Evolutionary conservation across 2,329 filamentous ascomycete genomes (phyloP).

Genomic region (Beauveria pseudobassiana): DNA sequence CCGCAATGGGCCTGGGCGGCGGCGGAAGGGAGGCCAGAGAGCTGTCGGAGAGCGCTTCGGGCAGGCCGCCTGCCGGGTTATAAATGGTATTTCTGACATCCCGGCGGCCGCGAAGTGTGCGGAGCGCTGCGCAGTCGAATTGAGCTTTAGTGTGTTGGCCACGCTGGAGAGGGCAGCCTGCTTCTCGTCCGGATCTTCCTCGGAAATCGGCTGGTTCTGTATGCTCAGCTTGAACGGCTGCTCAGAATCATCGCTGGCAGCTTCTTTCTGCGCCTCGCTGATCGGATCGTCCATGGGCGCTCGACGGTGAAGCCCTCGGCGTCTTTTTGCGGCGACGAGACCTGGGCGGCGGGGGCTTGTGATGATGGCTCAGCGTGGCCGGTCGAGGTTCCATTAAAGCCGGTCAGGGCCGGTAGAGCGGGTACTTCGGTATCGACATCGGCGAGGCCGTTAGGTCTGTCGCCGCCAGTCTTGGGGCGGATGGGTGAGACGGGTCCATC

Average conservation of each 20-base stretch:
- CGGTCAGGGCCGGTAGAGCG: neutral
- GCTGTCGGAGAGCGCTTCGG: conserved; percentile 27
- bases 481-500: conserved; percentile 29
- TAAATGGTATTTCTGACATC: conserved; percentile 91
- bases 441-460: conserved; percentile 2
- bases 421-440: neutral
- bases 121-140: conserved; percentile 61
- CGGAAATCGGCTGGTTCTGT: conserved; percentile 66
- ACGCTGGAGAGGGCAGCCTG: conserved; percentile 69
- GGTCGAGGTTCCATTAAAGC: neutral
- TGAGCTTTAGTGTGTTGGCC: conserved; percentile 61
- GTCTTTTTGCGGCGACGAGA: conserved; percentile 48
- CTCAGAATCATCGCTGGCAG: conserved; percentile 48
- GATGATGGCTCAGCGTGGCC: conserved; percentile 15
- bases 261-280: conserved; percentile 64
- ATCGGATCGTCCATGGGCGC: conserved; percentile 56
- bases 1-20: conserved; percentile 32
- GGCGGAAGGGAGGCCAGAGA: conserved; percentile 19
- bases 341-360: conserved; percentile 30
- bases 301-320: conserved; percentile 70
- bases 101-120: conserved; percentile 78
- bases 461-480: conserved; percentile 8
- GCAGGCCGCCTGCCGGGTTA: conserved; percentile 44
- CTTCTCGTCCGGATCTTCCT: conserved; percentile 68
- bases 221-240: conserved; percentile 75